Evolutionary conservation across 73 alveolate species (phyloP).

Genomic region (Blepharisma stoltei): DNA sequence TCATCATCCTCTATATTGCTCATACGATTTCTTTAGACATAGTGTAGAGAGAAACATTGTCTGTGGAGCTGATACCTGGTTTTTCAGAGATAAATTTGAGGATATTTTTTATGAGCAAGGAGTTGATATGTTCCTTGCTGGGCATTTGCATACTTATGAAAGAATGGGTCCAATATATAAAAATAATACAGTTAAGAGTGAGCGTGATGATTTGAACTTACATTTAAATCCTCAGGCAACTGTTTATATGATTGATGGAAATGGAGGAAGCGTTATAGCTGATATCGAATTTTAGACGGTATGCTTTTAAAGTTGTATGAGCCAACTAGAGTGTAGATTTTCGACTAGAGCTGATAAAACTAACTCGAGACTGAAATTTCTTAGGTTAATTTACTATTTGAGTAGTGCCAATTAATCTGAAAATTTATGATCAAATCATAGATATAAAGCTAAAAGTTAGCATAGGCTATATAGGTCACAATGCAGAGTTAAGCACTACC

Average conservation of each 20-base stretch:
- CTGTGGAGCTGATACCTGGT: not conserved
- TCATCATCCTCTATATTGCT: conserved; percentile 28
- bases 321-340: too few relatives aligned
- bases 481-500: too few relatives aligned
- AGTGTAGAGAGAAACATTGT: not conserved
- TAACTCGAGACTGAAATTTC: too few relatives aligned
- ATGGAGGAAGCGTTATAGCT: not conserved
- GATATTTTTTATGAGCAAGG: not conserved
- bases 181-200: not conserved
- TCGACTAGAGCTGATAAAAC: too few relatives aligned
- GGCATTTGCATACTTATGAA: conserved; percentile 16
- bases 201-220: not conserved
- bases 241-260: conserved; percentile 5
- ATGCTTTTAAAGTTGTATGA: too few relatives aligned
- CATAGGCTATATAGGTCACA: too few relatives aligned
- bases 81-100: not conserved
- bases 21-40: not conserved
- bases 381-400: too few relatives aligned
- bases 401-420: too few relatives aligned
- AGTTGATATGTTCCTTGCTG: conserved; percentile 6
- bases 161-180: not conserved
- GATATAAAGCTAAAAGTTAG: too few relatives aligned
- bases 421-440: too few relatives aligned
- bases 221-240: not conserved
- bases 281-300: too few relatives aligned